These are phyloP conservation scores for Phlegmacium glaucopus DNA, from an alignment of 768 basidiomycete species.

Conservation along the genomic window DNA sequence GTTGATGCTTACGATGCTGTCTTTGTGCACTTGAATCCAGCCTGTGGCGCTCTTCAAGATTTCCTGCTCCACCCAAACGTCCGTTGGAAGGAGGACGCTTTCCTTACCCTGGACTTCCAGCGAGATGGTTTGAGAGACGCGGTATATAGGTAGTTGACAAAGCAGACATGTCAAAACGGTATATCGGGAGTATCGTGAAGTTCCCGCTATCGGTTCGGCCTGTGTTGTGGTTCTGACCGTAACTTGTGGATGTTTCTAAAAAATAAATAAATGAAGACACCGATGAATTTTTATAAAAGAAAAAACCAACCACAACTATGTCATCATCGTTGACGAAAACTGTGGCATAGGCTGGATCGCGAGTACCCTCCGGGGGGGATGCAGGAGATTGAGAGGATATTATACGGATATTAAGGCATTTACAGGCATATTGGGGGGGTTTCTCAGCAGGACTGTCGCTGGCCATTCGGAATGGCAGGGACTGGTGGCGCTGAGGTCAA, in stretches of 20 bases:
- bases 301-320: constrained; percentile 54
- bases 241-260: constrained; percentile 63
- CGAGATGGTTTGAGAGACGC: constrained; percentile 58
- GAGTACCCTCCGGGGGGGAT: constrained; percentile 27
- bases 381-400: constrained; percentile 31
- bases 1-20: constrained; percentile 58
- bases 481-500: constrained; percentile 1
- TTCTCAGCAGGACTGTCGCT: constrained; percentile 18
- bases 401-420: constrained; percentile 70
- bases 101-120: constrained; percentile 57
- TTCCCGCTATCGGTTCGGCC: constrained; percentile 37
- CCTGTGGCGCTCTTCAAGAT: constrained; percentile 63
- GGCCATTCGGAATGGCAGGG: constrained; percentile 25
- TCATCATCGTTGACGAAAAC: constrained; percentile 68
- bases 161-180: constrained; percentile 67
- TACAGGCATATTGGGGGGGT: constrained; percentile 48
- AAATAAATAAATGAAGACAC: constrained; percentile 9
- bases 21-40: constrained; percentile 69
- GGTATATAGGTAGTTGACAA: constrained; percentile 65
- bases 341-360: constrained; percentile 43
- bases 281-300: constrained; percentile 4
- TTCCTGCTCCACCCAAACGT: constrained; percentile 77
- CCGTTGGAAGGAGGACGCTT: constrained; percentile 63
- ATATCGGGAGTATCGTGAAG: constrained; percentile 52
- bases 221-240: constrained; percentile 62